These are phyloP conservation scores for Daldinia eschscholtzii DNA, from an alignment of 2,329 filamentous ascomycete genomes.

Conservation along the genomic window DNA sequence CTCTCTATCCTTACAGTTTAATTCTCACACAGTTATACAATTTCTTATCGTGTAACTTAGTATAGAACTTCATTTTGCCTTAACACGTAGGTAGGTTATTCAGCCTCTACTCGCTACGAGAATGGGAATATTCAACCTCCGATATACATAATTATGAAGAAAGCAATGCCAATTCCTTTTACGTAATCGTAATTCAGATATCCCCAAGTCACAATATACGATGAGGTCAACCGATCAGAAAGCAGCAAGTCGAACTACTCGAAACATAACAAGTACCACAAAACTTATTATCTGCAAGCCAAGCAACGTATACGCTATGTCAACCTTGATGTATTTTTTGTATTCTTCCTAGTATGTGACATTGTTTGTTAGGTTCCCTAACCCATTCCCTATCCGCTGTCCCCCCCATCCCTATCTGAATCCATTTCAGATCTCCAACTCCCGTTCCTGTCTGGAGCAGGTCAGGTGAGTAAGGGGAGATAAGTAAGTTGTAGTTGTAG, in stretches of 20 bases:
- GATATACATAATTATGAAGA: too few relatives aligned
- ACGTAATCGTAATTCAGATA: too few relatives aligned
- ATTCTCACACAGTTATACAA: too few relatives aligned
- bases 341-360: constrained; percentile 10
- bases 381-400: neutral
- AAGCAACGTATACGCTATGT: neutral
- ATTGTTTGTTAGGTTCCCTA: neutral
- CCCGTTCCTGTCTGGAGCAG: constrained; percentile 1
- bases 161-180: too few relatives aligned
- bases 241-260: neutral
- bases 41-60: too few relatives aligned
- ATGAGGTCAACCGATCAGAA: too few relatives aligned
- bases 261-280: neutral
- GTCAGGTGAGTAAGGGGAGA: neutral
- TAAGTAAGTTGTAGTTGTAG: neutral
- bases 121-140: too few relatives aligned
- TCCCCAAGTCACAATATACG: too few relatives aligned
- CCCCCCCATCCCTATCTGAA: neutral
- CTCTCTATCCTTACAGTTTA: too few relatives aligned
- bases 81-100: too few relatives aligned
- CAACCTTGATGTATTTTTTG: constrained; percentile 4
- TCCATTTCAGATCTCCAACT: neutral
- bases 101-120: too few relatives aligned
- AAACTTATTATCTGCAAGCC: neutral
- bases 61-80: too few relatives aligned